Conservation (phyloP, 2,329 filamentous ascomycete species). For the Stachybotrys elegans region DNA sequence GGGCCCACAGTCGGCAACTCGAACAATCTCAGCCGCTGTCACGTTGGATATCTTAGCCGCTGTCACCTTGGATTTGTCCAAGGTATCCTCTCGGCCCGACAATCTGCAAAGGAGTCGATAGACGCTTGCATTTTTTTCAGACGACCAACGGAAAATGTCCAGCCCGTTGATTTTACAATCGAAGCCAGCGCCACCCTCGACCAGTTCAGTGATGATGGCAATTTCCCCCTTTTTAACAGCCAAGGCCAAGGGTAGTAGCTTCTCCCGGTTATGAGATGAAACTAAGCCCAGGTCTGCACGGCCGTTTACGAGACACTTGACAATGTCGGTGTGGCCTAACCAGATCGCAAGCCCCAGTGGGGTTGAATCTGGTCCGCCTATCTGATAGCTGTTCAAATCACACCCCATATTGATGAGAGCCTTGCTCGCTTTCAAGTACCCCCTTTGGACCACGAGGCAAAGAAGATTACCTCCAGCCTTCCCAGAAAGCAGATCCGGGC, state of each 20-base stretch:
- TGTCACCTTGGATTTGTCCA: background rate
- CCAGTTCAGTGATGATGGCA: background rate
- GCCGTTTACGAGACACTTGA: background rate
- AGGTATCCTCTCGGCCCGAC: background rate
- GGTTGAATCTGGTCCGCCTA: background rate
- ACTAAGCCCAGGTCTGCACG: background rate
- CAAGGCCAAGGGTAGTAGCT: background rate
- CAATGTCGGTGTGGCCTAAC: background rate
- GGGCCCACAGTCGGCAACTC: background rate
- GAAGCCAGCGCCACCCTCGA: background rate
- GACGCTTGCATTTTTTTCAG: background rate
- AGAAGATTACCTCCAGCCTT: background rate
- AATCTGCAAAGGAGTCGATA: background rate
- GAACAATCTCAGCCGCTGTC: background rate
- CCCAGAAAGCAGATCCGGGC: background rate
- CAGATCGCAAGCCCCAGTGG: background rate
- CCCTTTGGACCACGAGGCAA: background rate
- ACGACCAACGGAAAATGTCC: background rate
- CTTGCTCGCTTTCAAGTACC: background rate
- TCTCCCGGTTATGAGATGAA: background rate
- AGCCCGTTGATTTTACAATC: background rate
- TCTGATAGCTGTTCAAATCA: background rate
- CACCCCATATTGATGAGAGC: background rate
- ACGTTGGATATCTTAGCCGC: no score
- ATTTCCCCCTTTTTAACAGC: background rate